These are phyloP conservation scores for Paramecium tetraurelia DNA, from an alignment of 73 alveolate species.

Conservation along the genomic window DNA sequence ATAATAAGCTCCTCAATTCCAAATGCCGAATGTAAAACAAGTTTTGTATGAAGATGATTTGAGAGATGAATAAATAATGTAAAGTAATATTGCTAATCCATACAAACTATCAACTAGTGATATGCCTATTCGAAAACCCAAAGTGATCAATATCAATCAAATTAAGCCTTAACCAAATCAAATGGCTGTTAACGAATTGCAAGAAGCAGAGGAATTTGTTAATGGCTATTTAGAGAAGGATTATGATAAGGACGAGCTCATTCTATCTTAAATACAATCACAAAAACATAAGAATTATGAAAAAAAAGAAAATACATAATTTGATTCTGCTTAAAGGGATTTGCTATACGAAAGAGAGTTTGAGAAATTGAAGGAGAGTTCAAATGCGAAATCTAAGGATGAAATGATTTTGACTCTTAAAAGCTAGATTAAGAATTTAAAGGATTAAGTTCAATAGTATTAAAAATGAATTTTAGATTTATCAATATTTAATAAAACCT, in stretches of 20 bases:
- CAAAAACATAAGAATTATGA: neutral
- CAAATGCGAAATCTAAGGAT: constrained; percentile 22
- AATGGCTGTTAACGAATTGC: neutral
- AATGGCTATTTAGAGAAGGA: neutral
- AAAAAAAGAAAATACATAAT: neutral
- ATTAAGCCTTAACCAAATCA: neutral
- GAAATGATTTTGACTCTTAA: neutral
- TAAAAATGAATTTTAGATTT: neutral
- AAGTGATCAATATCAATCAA: neutral
- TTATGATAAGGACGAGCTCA: neutral
- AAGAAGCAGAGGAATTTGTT: neutral
- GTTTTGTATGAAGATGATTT: constrained; percentile 34
- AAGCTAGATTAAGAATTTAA: neutral
- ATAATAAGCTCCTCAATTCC: neutral
- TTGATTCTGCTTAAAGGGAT: neutral
- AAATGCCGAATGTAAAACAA: neutral
- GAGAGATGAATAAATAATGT: neutral
- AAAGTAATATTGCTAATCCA: neutral
- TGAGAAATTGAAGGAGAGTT: neutral
- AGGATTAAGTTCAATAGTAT: neutral
- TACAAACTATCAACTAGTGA: neutral
- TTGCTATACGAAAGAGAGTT: constrained; percentile 13
- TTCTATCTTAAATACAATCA: neutral
- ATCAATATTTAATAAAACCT: neutral
- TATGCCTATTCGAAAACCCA: constrained; percentile 12